Evolutionary conservation across 2,329 filamentous ascomycete species (phyloP), one percentile per base, ranked within the genome.

Genomic region (Xylariaceae sp.): DNA sequence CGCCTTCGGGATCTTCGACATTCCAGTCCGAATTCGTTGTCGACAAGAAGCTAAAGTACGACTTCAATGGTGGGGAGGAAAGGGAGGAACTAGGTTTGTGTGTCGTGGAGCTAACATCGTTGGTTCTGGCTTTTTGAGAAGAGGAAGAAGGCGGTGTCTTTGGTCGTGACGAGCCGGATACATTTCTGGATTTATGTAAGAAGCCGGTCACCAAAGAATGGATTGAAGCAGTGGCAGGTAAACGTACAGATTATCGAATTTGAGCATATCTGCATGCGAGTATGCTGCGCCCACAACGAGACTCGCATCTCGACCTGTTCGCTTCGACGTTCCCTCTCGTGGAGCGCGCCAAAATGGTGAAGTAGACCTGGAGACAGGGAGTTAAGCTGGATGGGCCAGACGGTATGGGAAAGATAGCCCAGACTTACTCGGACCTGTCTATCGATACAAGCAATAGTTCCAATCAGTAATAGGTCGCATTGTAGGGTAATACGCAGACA

Each of bases 231-330:
- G 37, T 39, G 28, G 11, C 14, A 4, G 19, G 34, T n/a, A 29
- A 21, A 75, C 83, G 65, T 83, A 95, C 91, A 94, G 68, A 24
- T 87, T 85, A 70, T 92, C 91, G 70, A 94, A 89, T 75, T 94
- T 96, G 67, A 97, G 82, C 71, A 96, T 91, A 76, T 98, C 93
- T 24, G 94, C 91, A 75, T 99, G 95, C 12, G 95, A 98, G 73
- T 99, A 99, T 41, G 93, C 89, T 54, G 95, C 95, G 66, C 95
- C 95, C 58, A 98, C 90, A 31, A 99, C 90, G 60, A 94, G 84
- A 69, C 81, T 86, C 47, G 87, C 78, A 66, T 90, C 87, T 71
- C 84, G 82, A 48, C 78, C 72, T 66, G 79, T 76, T 68, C 81
- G 82, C 72, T 82, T 86, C 31, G 81, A 74, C 16, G 78, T 76